These are phyloP conservation scores for Zygoascus bituminiphila DNA, from an alignment of 805 yeast genomes.

Conservation along the genomic window DNA sequence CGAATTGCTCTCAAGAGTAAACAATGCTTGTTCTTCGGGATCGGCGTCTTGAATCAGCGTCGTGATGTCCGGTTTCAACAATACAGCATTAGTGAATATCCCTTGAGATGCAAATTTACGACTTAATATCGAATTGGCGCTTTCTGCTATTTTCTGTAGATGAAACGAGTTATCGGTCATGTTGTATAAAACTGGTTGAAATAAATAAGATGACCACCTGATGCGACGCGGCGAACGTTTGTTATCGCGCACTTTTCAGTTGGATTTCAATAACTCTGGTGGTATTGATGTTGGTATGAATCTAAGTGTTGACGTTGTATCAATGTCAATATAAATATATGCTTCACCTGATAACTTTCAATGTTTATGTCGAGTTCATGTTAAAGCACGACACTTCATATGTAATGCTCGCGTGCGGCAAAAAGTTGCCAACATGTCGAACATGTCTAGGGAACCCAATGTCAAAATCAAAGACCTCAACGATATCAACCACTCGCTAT, in stretches of 20 bases:
- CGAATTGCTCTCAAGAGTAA: slow-evolving; percentile 5
- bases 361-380: too few relatives aligned
- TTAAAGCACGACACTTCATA: too few relatives aligned
- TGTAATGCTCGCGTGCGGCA: not conserved
- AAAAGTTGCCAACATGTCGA: not conserved
- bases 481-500: slow-evolving; percentile 12
- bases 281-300: too few relatives aligned
- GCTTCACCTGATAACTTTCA: too few relatives aligned
- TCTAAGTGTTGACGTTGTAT: too few relatives aligned
- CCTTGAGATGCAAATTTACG: slow-evolving; percentile 50
- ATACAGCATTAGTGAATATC: slow-evolving; percentile 55
- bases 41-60: slow-evolving; percentile 54
- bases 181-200: not conserved
- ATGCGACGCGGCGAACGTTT: not conserved
- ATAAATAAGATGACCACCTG: not conserved
- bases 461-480: slow-evolving; percentile 6
- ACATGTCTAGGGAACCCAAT: not conserved
- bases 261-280: not conserved
- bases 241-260: not conserved
- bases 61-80: slow-evolving; percentile 44
- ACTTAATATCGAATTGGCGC: slow-evolving; percentile 12
- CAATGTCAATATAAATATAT: too few relatives aligned
- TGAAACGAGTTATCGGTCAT: slow-evolving; percentile 8
- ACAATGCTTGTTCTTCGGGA: slow-evolving; percentile 16
- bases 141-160: slow-evolving; percentile 10